These are phyloP conservation scores for Candida buenavistaensis DNA, from an alignment of 1,139 yeast genomes.

Conservation along the genomic window DNA sequence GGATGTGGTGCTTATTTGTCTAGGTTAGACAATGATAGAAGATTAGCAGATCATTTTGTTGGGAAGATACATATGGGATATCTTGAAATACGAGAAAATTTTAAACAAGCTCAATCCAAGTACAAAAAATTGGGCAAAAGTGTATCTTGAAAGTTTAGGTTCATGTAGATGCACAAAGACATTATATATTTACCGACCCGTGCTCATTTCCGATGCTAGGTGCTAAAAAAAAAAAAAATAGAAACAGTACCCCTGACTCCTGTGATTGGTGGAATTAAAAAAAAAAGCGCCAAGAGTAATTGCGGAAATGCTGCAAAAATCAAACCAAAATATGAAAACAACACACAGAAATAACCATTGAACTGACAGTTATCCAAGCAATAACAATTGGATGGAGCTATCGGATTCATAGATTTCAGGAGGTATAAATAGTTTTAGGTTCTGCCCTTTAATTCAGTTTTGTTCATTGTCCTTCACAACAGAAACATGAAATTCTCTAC, in stretches of 20 bases:
- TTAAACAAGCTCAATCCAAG: constrained; percentile 43
- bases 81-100: constrained; percentile 70
- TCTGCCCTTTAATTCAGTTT: too few species aligned
- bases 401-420: not conserved
- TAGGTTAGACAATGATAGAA: constrained; percentile 80
- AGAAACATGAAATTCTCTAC: constrained; percentile 7
- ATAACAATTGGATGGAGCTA: too few species aligned
- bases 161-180: too few species aligned
- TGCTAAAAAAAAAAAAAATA: too few species aligned
- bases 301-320: not conserved
- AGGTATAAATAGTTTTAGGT: too few species aligned
- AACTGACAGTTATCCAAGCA: not conserved
- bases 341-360: not conserved
- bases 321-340: too few species aligned
- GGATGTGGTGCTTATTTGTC: constrained; percentile 91
- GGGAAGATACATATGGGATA: constrained; percentile 88
- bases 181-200: too few species aligned
- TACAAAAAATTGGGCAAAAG: constrained; percentile 13
- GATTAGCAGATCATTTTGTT: constrained; percentile 87
- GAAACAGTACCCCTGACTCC: too few species aligned
- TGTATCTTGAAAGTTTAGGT: too few species aligned
- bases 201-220: too few species aligned
- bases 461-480: not conserved
- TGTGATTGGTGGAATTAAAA: not conserved
- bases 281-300: not conserved